Percentiles rank a stretch among this genome's conserved stretches.
Conservation (phyloP, 2,329 filamentous ascomycete genomes). For the Cercospora zeae-maydis region DNA sequence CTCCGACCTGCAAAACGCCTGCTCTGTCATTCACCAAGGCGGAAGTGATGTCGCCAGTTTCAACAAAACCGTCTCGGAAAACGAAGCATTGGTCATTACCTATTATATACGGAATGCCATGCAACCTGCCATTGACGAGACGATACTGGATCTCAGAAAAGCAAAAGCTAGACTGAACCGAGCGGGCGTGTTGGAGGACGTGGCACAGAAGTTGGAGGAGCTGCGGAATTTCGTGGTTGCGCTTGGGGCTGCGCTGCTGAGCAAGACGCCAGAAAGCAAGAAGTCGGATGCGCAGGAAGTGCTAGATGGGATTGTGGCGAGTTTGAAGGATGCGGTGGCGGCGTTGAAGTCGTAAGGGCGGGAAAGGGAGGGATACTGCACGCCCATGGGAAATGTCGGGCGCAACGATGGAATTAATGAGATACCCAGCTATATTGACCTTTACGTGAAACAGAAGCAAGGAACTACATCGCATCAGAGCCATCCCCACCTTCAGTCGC, state of each 20-base stretch:
- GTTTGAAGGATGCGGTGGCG: not conserved
- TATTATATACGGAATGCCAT: conserved; percentile 3
- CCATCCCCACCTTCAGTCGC: not conserved
- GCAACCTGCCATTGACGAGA: not conserved
- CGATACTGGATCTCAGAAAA: not conserved
- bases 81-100: not conserved
- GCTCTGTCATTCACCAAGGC: not conserved
- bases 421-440: not conserved
- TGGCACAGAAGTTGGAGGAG: not conserved
- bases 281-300: conserved; percentile 3
- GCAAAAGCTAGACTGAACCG: not conserved
- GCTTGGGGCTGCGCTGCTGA: not conserved
- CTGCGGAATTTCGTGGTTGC: not conserved
- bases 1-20: not conserved
- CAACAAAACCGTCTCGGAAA: not conserved
- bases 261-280: conserved; percentile 1
- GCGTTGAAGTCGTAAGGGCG: not conserved
- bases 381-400: not conserved
- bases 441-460: not conserved
- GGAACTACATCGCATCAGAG: not conserved
- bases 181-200: not conserved
- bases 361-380: not conserved
- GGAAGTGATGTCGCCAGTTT: not conserved
- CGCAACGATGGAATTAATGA: not conserved
- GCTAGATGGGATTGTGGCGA: not conserved